Evolutionary conservation across 169 alveolate genomes (phyloP), one percentile per base, ranked within the genome.

Genomic region (Plasmodium chabaudi): DNA sequence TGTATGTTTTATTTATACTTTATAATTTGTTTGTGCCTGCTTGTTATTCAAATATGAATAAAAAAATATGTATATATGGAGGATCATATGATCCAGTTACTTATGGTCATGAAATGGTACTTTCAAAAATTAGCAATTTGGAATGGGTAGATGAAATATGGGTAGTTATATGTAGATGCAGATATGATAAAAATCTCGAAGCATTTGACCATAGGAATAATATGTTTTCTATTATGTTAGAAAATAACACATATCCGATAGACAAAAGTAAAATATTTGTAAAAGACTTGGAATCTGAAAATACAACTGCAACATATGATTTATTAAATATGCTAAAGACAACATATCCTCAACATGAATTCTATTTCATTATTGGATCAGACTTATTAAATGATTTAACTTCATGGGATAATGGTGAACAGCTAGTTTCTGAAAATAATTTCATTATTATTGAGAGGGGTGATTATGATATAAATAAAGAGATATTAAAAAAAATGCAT

Each of bases 61-160:
- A 77, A 65, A 42, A 57, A 57, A 49, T 77, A 51, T 77, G 88
- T 44, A 77, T 77, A 56, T 77, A 64, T 77, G 88, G 88, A 63
- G 88, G 88, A 19, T 77, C 88, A 25, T 77, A 49, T 64, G 88
- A 77, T 51, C 88, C 88, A 51, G 34, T 64, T 63, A 77, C 88
- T 5, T 56, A 63, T 63, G 88, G 77, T 17, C 88, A 77, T 27
- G 88, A 77, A 77, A 77, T 77, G 88, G 88, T 77, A 19, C 88
- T 77, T 25, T 10, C 51, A 4, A 55, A 77, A 34, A 25, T 77
- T 42, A 63, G 77, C 59, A 77, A 47, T 57, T 68, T 77, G 65
- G 25, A 77, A 9, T 77, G 88, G 88, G 53, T 77, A 34, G 77
- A 77, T 68, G 88, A 77, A 64, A 64, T 77, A 47, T 77, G 88